phyloP scores from a whole-genome alignment of 257 asterid genomes.

The Solanum verrucosum region DNA sequence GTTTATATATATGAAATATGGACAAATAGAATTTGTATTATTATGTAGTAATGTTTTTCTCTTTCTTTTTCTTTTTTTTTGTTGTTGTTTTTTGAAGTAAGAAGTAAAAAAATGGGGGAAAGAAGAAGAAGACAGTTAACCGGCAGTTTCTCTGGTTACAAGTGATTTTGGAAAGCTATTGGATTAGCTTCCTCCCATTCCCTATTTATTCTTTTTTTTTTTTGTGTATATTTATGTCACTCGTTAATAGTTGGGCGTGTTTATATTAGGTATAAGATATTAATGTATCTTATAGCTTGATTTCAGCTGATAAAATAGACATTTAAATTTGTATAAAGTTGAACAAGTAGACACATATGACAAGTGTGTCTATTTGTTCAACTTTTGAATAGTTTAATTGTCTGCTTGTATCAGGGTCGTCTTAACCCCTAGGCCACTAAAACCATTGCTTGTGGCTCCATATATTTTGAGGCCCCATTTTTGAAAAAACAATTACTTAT shows the following conservation, averaged over 20 bases:
- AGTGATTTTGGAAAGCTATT: slow-evolving; percentile 3
- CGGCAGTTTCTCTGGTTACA: slow-evolving; percentile 38
- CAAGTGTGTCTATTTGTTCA: neutral
- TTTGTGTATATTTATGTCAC: neutral
- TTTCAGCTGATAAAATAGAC: too few species aligned
- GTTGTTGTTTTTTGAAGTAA: neutral
- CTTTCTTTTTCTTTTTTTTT: neutral
- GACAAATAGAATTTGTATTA: neutral
- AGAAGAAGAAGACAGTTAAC: slow-evolving; percentile 17
- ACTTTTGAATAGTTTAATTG: too few species aligned
- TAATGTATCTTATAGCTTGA: too few species aligned
- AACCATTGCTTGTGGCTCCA: too few species aligned
- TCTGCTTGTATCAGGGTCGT: too few species aligned
- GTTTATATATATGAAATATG: neutral
- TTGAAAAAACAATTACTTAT: too few species aligned
- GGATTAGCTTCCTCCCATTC: slow-evolving; percentile 22
- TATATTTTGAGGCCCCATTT: too few species aligned
- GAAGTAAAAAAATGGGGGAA: neutral
- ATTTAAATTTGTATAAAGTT: too few species aligned
- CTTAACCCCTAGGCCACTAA: too few species aligned
- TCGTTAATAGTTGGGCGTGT: neutral
- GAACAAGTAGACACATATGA: too few species aligned
- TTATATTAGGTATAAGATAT: neutral
- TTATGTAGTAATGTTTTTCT: neutral
- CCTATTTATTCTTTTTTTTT: neutral